Evolutionary conservation across 2,329 filamentous ascomycete genomes (phyloP).

Genomic region (Pseudogymnoascus sp.): DNA sequence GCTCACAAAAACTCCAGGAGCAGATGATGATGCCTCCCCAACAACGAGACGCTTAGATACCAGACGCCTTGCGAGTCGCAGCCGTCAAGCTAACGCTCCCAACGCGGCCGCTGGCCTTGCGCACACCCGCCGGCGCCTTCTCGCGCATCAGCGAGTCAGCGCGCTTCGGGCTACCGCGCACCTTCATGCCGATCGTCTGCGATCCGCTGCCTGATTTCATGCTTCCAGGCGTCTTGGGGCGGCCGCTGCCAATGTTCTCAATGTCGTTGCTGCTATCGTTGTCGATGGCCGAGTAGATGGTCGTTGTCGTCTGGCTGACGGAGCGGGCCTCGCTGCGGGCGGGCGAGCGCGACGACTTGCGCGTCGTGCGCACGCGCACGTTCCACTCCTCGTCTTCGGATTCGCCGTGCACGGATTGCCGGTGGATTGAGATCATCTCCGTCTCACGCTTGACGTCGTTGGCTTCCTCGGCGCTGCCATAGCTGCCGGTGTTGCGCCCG

Average conservation of each 20-base stretch:
- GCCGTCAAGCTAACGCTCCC: conserved; percentile 42
- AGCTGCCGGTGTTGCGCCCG: conserved; percentile 41
- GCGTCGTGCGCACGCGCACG: conserved; percentile 61
- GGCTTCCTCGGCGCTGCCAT: conserved; percentile 38
- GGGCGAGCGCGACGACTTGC: conserved; percentile 56
- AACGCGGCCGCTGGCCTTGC: conserved; percentile 58
- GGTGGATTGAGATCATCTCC: conserved; percentile 53
- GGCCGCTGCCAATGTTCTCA: conserved; percentile 54
- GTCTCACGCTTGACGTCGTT: conserved; percentile 46
- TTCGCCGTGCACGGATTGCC: conserved; percentile 54
- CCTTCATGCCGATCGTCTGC: conserved; percentile 48
- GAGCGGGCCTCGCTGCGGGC: conserved; percentile 55
- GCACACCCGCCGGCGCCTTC: conserved; percentile 45
- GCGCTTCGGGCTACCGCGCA: conserved; percentile 51
- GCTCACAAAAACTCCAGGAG: conserved; percentile 14
- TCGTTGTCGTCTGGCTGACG: conserved; percentile 66
- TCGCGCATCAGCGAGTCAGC: conserved; percentile 35
- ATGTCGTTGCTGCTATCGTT: conserved; percentile 62
- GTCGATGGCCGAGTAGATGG: conserved; percentile 55
- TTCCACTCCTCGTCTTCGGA: conserved; percentile 73
- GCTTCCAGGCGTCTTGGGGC: conserved; percentile 45
- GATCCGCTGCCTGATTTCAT: conserved; percentile 42
- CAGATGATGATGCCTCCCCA: not conserved
- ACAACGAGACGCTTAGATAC: conserved; percentile 18
- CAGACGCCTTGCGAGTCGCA: conserved; percentile 25